Evolutionary conservation across 257 asterid species (phyloP), one percentile per base, ranked within the genome.

Genomic region (Plantago ovata): DNA sequence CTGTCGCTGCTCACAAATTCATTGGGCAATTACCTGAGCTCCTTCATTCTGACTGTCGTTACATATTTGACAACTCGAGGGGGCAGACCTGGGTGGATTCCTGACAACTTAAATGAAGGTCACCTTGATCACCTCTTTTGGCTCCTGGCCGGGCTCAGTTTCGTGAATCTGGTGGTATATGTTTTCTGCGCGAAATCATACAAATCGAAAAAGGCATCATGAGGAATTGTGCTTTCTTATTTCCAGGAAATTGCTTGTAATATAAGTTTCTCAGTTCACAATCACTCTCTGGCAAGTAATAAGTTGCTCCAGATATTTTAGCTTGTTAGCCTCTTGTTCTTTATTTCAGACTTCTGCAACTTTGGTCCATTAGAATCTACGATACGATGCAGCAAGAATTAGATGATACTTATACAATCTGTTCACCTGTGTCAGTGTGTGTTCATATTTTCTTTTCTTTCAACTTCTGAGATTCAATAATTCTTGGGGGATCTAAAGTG

Each of bases 81-180:
- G 32, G 98, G 95, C 14, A 64, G 68, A 22, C 50, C 70, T 0
- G 96, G 96, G 63, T 91, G 98, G 96, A 87, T 87, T 58, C 94
- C 98, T 24, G 86, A 91, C 71, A 91, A 87, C 75, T 68, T 91
- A 75, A 91, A 91, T 47, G 45, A 73, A 64, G 98, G 96, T 6
- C 96, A 78, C 67, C 95, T 91, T 14, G 95, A 87, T 61, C 77
- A 83, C 40, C 85, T 84, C 86, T 91, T 83, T 61, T 91, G 94
- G 94, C 87, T 91, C 3, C 73, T 91, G 49, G 92, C 98, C 0
- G 96, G 72, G 3, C 81, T 91, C 39, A 87, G 96, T 81, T 69
- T 78, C 66, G 44, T 62, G 38, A 91, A 91, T 75, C 52, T 91
- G 84, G 79, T 84, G 63, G 61, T 75, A 23, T 84, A 83, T 42